Evolutionary conservation across 805 yeast species (phyloP).

Genomic region (Scheffersomyces lignosus): DNA sequence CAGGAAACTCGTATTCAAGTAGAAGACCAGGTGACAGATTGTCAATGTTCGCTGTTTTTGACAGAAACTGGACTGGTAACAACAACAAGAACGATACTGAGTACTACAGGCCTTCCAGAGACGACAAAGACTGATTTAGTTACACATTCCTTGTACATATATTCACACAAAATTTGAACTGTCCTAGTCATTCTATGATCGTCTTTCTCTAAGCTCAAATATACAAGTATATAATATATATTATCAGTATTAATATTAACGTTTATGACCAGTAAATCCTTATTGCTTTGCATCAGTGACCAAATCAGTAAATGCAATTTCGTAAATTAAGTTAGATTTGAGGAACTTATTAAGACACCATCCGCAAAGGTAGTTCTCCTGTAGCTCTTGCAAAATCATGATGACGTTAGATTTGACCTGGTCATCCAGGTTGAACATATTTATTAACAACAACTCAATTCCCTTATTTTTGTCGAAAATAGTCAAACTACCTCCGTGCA

Average conservation of each 20-base stretch:
- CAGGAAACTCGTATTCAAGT: constrained; percentile 59
- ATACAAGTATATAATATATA: too few species aligned
- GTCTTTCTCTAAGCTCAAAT: too few species aligned
- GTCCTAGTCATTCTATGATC: background rate
- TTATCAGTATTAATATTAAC: too few species aligned
- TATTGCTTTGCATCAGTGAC: constrained; percentile 4
- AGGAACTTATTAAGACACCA: constrained; percentile 43
- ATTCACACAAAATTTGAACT: background rate
- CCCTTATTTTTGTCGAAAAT: constrained; percentile 47
- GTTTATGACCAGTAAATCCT: too few species aligned
- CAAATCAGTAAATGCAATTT: constrained; percentile 40
- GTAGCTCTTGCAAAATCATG: constrained; percentile 44
- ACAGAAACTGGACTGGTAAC: constrained; percentile 10
- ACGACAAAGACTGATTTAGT: background rate
- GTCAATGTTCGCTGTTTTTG: constrained; percentile 28
- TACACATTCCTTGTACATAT: background rate
- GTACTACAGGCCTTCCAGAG: background rate
- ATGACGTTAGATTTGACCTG: constrained; percentile 39
- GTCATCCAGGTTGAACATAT: constrained; percentile 42
- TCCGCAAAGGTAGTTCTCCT: constrained; percentile 43
- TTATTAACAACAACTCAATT: constrained; percentile 39
- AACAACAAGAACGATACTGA: background rate
- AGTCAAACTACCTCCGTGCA: constrained; percentile 40
- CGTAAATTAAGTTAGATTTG: constrained; percentile 38
- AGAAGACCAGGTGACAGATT: constrained; percentile 58